Conservation (phyloP, 805 yeast genomes). For the Ogataea minuta region DNA sequence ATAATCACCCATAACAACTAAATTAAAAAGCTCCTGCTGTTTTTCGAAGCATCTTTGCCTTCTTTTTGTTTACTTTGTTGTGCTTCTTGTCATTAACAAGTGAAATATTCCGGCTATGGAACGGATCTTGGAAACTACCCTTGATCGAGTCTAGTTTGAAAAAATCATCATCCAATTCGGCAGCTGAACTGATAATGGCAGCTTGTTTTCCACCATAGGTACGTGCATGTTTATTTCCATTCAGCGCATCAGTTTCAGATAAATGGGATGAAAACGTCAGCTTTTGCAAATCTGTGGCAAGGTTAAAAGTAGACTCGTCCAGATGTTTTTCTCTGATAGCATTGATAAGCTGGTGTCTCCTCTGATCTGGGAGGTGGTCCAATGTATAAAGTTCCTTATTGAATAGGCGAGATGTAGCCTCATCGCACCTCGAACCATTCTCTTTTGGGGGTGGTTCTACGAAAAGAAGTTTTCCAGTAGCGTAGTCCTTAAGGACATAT, state of each 20-base stretch:
- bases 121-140: conserved; percentile 69
- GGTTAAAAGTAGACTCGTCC: conserved; percentile 50
- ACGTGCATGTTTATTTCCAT: conserved; percentile 44
- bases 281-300: conserved; percentile 65
- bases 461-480: conserved; percentile 82
- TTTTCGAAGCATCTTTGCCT: conserved; percentile 20
- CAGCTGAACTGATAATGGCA: conserved; percentile 72
- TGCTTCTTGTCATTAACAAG: conserved; percentile 77
- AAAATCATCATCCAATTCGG: conserved; percentile 81
- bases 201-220: conserved; percentile 81
- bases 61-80: conserved; percentile 46
- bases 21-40: conserved; percentile 11
- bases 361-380: conserved; percentile 62
- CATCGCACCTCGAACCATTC: conserved; percentile 50
- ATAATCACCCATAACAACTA: too few species aligned
- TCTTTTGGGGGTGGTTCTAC: conserved; percentile 85
- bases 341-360: conserved; percentile 65
- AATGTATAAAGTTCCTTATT: conserved; percentile 74
- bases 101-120: conserved; percentile 52
- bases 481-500: conserved; percentile 89
- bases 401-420: conserved; percentile 59
- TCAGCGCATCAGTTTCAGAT: conserved; percentile 44
- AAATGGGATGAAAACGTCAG: conserved; percentile 80
- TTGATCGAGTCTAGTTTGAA: conserved; percentile 64
- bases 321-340: conserved; percentile 63